Evolutionary conservation across 2,329 filamentous ascomycete species (phyloP).

Genomic region (Stylonectria norvegica): DNA sequence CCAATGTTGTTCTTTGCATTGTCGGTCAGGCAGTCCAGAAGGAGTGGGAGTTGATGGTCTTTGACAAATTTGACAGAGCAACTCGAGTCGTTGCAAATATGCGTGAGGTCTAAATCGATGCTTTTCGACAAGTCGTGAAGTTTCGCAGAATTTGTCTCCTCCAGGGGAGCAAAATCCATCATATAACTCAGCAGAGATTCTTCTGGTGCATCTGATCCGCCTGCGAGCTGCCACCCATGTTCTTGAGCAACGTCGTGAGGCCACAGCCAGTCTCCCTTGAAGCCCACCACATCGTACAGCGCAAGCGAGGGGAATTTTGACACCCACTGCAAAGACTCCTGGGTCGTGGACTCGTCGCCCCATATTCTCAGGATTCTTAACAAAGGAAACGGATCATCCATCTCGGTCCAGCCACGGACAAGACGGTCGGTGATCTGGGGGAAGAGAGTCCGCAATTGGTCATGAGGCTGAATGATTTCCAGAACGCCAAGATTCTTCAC

Average conservation of each 20-base stretch:
- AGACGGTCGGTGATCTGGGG: constrained; percentile 44
- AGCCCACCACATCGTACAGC: constrained; percentile 42
- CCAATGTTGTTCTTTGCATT: constrained; percentile 29
- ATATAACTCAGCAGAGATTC: constrained; percentile 36
- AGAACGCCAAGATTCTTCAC: constrained; percentile 47
- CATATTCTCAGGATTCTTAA: constrained; percentile 46
- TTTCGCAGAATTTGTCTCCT: constrained; percentile 21
- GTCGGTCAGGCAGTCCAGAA: constrained; percentile 35
- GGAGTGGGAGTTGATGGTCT: constrained; percentile 27
- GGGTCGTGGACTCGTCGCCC: constrained; percentile 39
- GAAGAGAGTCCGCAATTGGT: constrained; percentile 27
- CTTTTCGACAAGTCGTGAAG: constrained; percentile 29
- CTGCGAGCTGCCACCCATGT: constrained; percentile 35
- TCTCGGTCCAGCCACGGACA: constrained; percentile 44
- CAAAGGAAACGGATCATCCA: constrained; percentile 41
- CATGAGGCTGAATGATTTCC: constrained; percentile 42
- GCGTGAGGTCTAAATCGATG: constrained; percentile 35
- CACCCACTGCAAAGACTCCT: constrained; percentile 39
- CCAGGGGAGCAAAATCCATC: constrained; percentile 32
- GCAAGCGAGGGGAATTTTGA: constrained; percentile 42
- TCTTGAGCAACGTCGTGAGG: constrained; percentile 21
- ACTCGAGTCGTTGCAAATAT: constrained; percentile 32
- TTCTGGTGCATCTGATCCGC: constrained; percentile 22
- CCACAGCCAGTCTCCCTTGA: constrained; percentile 35
- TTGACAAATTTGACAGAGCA: constrained; percentile 33